phyloP scores from a whole-genome alignment of 1,284 basidiomycete species.

The Papiliotrema fonsecae region DNA sequence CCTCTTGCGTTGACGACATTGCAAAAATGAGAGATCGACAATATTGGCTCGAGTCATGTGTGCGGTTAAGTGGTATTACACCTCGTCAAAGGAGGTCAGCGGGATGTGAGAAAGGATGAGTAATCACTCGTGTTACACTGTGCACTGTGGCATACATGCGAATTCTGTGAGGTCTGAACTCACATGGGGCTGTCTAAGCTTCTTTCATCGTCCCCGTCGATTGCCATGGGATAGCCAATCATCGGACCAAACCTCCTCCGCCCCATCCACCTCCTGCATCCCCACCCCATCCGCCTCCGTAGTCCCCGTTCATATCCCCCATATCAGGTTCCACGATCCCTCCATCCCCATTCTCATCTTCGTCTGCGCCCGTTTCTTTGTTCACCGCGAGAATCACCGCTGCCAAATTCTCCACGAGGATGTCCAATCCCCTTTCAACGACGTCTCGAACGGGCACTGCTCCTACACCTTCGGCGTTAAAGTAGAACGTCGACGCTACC shows the following conservation, averaged over 20 bases:
- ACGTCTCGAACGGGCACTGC: constrained; percentile 83
- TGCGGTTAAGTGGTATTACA: background rate
- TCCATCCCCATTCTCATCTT: constrained; percentile 26
- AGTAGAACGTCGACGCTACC: constrained; percentile 81
- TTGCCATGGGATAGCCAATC: too few species aligned
- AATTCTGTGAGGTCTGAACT: too few species aligned
- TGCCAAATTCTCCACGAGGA: constrained; percentile 75
- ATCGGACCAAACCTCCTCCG: too few species aligned
- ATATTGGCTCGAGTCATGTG: too few species aligned
- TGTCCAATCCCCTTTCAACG: constrained; percentile 73
- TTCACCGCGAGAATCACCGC: constrained; percentile 60
- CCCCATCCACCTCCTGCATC: constrained; percentile 12
- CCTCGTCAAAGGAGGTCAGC: background rate
- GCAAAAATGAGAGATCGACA: too few species aligned
- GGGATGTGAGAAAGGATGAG: too few species aligned
- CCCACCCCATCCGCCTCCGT: constrained; percentile 8
- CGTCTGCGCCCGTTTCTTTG: constrained; percentile 40
- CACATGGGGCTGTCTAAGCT: too few species aligned
- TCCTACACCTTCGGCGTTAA: constrained; percentile 86
- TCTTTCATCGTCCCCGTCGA: too few species aligned
- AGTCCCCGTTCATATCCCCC: constrained; percentile 14
- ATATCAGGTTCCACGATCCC: constrained; percentile 33
- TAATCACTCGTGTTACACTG: too few species aligned
- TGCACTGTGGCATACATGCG: too few species aligned
- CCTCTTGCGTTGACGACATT: background rate